Base-by-base conservation (phyloP, 768 basidiomycete genomes). In the Arthromyces matolae region DNA sequence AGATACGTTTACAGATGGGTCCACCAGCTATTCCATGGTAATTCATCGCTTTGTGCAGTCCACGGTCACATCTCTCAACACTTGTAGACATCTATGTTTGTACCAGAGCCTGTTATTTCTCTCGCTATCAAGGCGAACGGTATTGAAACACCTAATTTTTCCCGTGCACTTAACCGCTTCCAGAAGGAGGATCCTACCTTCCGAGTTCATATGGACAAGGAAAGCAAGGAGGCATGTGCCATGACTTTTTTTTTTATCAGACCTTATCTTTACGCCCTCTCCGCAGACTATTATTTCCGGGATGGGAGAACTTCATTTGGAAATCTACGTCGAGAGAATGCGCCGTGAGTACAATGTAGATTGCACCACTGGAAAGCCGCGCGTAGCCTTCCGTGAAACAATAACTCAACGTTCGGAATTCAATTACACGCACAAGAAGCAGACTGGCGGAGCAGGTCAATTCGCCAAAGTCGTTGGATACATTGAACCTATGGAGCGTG, bases 311-410 rank as follows among this genome's bases (percentile, higher is more conserved):
- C 81, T 99, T 14, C 96, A 99, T 64, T 80, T 99, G 19, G 96
- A 99, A 62, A 95, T 99, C 61, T 98, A 99, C 69, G 93, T 97
- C 51, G 96, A 99, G 64, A 91, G 96, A 32, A 97, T 99, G 93
- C 86, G 84, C 58, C 89, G 96, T 43, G 96, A 99, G 69, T 99
- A 99, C 69, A 89, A 89, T 46, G 90, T 93, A 16, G 84, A 90
- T 34, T 96, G 93, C 60, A 77, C 83, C 13, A 97, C 95, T 6
- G 95, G 95, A 50, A 94, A 93, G 66, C 96, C 96, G 10, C 88
- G 88, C 18, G 96, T 99, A 38, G 93, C 93, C 3, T 99, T 92
- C 78, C 83, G 95, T 36, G 96, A 99, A 71, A 93, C 96, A 1
- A 83, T 97, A 62, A 88, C 89, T 2, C 76, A 86, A 46, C 79